Conservation (phyloP, 805 yeast species). For the Cyberlindnera lachancei region DNA sequence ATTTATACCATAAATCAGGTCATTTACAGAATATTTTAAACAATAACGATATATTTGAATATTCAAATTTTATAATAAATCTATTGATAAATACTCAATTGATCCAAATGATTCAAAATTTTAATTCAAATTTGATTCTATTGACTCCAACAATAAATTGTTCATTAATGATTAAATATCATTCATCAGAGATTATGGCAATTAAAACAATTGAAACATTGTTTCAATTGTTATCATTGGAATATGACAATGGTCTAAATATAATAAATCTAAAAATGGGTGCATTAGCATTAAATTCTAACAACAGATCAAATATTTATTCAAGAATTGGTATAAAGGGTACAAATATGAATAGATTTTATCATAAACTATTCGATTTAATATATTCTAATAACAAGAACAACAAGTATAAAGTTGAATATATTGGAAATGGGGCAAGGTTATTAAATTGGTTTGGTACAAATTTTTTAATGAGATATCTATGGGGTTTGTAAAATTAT, state of each 20-base stretch:
- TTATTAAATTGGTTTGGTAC: slow-evolving; percentile 12
- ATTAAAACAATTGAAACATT: too few species aligned
- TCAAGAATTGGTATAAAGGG: slow-evolving; percentile 18
- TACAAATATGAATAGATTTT: slow-evolving; percentile 11
- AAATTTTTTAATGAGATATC: too few species aligned
- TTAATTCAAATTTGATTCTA: slow-evolving; percentile 41
- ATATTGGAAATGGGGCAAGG: slow-evolving; percentile 21
- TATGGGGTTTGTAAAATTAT: too few species aligned
- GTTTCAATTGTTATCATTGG: too few species aligned
- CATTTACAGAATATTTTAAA: too few species aligned
- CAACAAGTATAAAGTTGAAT: slow-evolving; percentile 8
- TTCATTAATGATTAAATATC: slow-evolving; percentile 49
- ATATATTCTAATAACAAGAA: slow-evolving; percentile 13
- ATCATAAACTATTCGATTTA: slow-evolving; percentile 20
- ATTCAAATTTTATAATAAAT: slow-evolving; percentile 40
- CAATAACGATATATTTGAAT: too few species aligned
- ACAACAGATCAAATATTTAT: slow-evolving; percentile 11
- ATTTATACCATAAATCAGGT: slow-evolving; percentile 58
- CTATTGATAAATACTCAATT: slow-evolving; percentile 51
- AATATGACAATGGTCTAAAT: too few species aligned
- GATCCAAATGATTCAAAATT: slow-evolving; percentile 43
- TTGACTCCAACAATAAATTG: slow-evolving; percentile 51
- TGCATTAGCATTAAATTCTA: slow-evolving; percentile 32
- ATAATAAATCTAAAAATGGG: slow-evolving; percentile 40
- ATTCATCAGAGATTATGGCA: slow-evolving; percentile 54